Conservation (phyloP, 2,329 filamentous ascomycete genomes). For the Arthrobotrys iridis region DNA sequence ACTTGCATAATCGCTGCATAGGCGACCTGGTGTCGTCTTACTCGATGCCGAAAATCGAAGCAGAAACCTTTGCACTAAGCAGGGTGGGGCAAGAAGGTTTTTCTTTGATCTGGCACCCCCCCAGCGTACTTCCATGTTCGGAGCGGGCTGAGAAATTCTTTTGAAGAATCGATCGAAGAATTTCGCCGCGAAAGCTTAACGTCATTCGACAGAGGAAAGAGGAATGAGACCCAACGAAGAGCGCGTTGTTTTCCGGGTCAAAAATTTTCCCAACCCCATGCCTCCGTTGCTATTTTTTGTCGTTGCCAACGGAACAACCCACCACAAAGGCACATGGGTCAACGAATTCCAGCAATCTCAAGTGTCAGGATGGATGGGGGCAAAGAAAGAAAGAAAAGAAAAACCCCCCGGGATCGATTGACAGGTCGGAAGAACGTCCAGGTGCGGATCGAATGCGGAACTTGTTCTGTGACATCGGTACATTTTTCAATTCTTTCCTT, state of each 20-base stretch:
- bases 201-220: slow-evolving; percentile 37
- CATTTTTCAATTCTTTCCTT: slow-evolving; percentile 15
- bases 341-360: background rate
- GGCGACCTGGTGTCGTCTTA: slow-evolving; percentile 49
- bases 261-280: slow-evolving; percentile 41
- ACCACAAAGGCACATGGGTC: background rate
- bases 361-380: too few relatives aligned
- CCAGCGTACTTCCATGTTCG: slow-evolving; percentile 41
- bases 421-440: background rate
- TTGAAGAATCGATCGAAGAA: slow-evolving; percentile 34
- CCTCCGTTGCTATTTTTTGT: slow-evolving; percentile 37
- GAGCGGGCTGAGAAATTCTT: slow-evolving; percentile 31
- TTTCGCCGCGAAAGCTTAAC: slow-evolving; percentile 13
- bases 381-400: background rate
- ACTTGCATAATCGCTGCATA: slow-evolving; percentile 52
- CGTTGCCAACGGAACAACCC: slow-evolving; percentile 12
- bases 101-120: background rate
- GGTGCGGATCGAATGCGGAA: slow-evolving; percentile 4
- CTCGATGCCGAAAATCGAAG: slow-evolving; percentile 44
- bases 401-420: background rate
- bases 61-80: slow-evolving; percentile 24
- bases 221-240: slow-evolving; percentile 43
- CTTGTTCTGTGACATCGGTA: background rate
- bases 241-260: slow-evolving; percentile 35
- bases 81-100: slow-evolving; percentile 40